A percentile compares a stretch with the other conserved stretches of the same genome.
Conservation (phyloP, 2,329 filamentous ascomycete species). For the Clonostachys rhizophaga region DNA sequence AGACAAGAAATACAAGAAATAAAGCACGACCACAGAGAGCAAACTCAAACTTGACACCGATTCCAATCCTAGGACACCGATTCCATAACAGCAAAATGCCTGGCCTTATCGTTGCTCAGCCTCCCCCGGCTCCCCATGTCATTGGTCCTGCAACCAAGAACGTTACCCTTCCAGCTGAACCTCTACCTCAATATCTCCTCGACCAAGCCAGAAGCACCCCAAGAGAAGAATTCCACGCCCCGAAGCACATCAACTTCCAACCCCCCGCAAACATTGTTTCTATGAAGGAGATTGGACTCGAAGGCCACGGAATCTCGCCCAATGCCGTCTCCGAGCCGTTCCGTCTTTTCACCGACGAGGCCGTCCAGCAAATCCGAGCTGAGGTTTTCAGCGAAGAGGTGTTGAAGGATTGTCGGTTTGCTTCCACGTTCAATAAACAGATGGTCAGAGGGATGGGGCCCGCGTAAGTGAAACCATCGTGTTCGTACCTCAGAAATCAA, state of each 20-base stretch:
- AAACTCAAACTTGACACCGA: too few relatives aligned
- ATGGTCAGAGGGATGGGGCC: constrained; percentile 41
- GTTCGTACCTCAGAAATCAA: too few relatives aligned
- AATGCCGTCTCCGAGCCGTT: constrained; percentile 64
- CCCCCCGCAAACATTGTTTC: constrained; percentile 44
- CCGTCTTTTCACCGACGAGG: constrained; percentile 55
- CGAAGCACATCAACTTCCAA: constrained; percentile 49
- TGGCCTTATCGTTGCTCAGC: too few relatives aligned
- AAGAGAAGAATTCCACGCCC: constrained; percentile 39
- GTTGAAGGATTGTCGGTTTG: constrained; percentile 49
- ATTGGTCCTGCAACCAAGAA: constrained; percentile 20
- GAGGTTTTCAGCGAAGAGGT: constrained; percentile 58
- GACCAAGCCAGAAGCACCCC: constrained; percentile 10
- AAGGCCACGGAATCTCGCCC: constrained; percentile 53
- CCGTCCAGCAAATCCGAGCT: constrained; percentile 54
- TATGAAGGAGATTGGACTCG: constrained; percentile 56
- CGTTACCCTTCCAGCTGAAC: constrained; percentile 5
- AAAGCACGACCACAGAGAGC: too few relatives aligned
- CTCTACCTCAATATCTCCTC: constrained; percentile 17
- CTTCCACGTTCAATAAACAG: constrained; percentile 37
- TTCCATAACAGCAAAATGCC: too few relatives aligned
- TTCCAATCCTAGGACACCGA: too few relatives aligned
- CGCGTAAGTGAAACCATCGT: too few relatives aligned
- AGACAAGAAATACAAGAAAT: too few relatives aligned
- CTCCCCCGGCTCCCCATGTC: not conserved